Percentiles rank a stretch among this genome's conserved stretches.
phyloP scores from a whole-genome alignment of 2,329 filamentous ascomycete genomes.

The Westerdykella sp. region DNA sequence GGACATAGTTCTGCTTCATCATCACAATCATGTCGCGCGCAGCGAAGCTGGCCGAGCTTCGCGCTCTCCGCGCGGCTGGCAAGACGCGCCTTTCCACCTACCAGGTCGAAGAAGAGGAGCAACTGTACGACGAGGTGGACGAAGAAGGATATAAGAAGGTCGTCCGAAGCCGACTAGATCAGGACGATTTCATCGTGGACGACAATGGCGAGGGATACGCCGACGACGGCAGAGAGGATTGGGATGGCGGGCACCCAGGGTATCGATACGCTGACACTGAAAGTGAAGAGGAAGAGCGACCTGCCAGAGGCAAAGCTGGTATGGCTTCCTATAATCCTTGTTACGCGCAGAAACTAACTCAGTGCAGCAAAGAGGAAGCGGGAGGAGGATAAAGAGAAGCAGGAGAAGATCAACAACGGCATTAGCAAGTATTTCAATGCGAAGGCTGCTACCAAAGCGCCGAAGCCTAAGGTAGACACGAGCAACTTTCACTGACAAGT shows the following conservation, averaged over 20 bases:
- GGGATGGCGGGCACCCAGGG: constrained; percentile 64
- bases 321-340: constrained; percentile 9
- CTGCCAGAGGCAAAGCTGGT: constrained; percentile 54
- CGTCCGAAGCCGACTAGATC: constrained; percentile 77
- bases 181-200: constrained; percentile 97
- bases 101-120: constrained; percentile 73
- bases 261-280: constrained; percentile 56
- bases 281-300: constrained; percentile 66
- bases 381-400: constrained; percentile 77
- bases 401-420: constrained; percentile 80
- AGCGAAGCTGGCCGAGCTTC: constrained; percentile 61
- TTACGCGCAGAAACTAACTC: constrained; percentile 12
- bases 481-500: neutral
- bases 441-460: constrained; percentile 55
- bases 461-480: constrained; percentile 70
- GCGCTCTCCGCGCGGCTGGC: constrained; percentile 76
- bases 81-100: constrained; percentile 88
- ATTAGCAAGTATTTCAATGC: constrained; percentile 94
- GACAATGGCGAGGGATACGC: constrained; percentile 97
- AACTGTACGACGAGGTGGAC: constrained; percentile 92
- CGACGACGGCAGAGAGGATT: constrained; percentile 80
- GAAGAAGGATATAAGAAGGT: constrained; percentile 97
- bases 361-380: constrained; percentile 71
- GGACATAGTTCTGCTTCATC: neutral
- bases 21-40: constrained; percentile 29